phyloP scores from a whole-genome alignment of 345 rosid species.

The Hevea brasiliensis region DNA sequence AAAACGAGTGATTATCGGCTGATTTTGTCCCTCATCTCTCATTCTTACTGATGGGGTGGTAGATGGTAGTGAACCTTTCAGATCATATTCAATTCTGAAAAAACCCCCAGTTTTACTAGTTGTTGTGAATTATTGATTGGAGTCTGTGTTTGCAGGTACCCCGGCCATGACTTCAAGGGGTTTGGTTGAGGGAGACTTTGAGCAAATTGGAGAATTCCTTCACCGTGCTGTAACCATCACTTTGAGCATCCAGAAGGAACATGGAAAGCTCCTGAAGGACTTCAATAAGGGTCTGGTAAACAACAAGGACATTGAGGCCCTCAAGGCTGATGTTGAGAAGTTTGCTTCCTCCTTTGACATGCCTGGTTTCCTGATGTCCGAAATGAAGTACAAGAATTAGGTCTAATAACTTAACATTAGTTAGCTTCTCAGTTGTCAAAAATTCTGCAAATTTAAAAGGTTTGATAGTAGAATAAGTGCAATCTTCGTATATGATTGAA shows the following conservation, averaged over 20 bases:
- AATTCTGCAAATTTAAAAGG: too few species aligned
- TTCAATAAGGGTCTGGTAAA: constrained; percentile 47
- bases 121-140: not conserved
- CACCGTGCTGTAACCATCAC: constrained; percentile 83
- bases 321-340: constrained; percentile 56
- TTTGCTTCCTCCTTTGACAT: constrained; percentile 32
- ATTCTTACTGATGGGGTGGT: too few species aligned
- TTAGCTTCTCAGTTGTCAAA: not conserved
- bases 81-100: too few species aligned
- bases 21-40: too few species aligned
- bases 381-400: constrained; percentile 38
- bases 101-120: not conserved
- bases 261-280: constrained; percentile 69
- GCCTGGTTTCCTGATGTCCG: constrained; percentile 37
- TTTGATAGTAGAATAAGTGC: too few species aligned
- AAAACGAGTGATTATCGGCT: not conserved
- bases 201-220: constrained; percentile 90
- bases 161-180: constrained; percentile 99
- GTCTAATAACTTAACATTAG: not conserved
- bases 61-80: not conserved
- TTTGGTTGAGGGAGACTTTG: constrained; percentile 91
- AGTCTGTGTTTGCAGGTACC: constrained; percentile 52
- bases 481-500: too few species aligned
- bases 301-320: constrained; percentile 83
- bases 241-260: constrained; percentile 73